These are phyloP conservation scores for Fraxinus sp. DNA, from an alignment of 305 asterid genomes.

Conservation along the genomic window DNA sequence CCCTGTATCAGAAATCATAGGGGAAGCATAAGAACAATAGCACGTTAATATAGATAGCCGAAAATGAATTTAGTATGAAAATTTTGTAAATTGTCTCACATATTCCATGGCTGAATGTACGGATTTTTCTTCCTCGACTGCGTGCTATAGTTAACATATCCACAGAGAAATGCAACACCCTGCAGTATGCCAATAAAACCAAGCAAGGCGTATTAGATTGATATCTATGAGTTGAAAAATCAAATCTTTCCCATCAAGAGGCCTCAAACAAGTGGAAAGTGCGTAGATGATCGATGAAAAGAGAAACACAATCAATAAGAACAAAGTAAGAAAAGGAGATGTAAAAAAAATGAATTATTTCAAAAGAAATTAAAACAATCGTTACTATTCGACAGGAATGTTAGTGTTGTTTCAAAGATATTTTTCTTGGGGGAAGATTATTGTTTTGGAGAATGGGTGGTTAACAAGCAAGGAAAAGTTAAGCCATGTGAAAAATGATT, in stretches of 20 bases:
- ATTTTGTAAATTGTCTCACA: conserved; percentile 49
- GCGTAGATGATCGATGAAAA: not conserved
- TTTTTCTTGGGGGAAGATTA: not conserved
- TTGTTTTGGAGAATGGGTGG: not conserved
- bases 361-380: not conserved
- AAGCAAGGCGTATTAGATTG: not conserved
- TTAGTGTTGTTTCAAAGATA: not conserved
- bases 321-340: not conserved
- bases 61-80: not conserved
- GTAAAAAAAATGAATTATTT: not conserved
- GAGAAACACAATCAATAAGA: not conserved
- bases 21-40: conserved; percentile 1
- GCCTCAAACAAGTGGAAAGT: not conserved
- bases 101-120: conserved; percentile 91
- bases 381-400: not conserved
- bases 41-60: not conserved
- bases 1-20: conserved; percentile 51
- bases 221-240: not conserved
- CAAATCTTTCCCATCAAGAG: not conserved
- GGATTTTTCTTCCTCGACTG: conserved; percentile 71
- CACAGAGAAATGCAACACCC: conserved; percentile 89
- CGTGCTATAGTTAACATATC: conserved; percentile 57
- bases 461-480: not conserved
- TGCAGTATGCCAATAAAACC: conserved; percentile 25
- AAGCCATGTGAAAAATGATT: not conserved